Evolutionary conservation across 768 basidiomycete genomes (phyloP).

Genomic region (Pleurotus citrinopileatus): DNA sequence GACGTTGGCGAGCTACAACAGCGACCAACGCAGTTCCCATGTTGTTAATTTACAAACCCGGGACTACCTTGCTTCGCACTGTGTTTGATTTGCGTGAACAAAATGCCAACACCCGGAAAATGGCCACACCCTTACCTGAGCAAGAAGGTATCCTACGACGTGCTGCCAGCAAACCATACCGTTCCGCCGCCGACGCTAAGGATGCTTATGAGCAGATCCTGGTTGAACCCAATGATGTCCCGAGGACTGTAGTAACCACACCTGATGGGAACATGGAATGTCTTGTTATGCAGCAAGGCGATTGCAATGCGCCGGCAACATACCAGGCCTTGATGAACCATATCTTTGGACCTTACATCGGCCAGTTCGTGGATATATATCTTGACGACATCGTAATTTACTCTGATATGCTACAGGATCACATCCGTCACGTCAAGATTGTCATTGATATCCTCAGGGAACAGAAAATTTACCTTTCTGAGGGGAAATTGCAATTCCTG

Average conservation of each 20-base stretch:
- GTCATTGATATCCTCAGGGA: too few relatives aligned
- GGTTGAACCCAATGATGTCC: slow-evolving; percentile 26
- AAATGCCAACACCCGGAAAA: slow-evolving; percentile 33
- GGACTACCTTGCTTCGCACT: slow-evolving; percentile 18
- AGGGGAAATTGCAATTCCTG: too few relatives aligned
- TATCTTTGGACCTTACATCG: too few relatives aligned
- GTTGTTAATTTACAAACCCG: not conserved
- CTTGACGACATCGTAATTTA: too few relatives aligned
- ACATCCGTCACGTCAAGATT: too few relatives aligned
- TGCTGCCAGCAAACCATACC: slow-evolving; percentile 17
- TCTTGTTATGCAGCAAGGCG: slow-evolving; percentile 28
- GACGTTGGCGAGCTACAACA: slow-evolving; percentile 10
- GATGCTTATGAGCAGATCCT: slow-evolving; percentile 39
- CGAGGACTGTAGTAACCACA: slow-evolving; percentile 25
- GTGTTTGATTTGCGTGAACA: slow-evolving; percentile 28
- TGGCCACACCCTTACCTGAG: slow-evolving; percentile 24
- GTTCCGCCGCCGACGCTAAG: slow-evolving; percentile 26
- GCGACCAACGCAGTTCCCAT: slow-evolving; percentile 4
- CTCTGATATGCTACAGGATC: too few relatives aligned
- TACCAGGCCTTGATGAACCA: too few relatives aligned
- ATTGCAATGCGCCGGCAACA: too few relatives aligned
- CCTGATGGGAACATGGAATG: slow-evolving; percentile 43
- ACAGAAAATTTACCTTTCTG: too few relatives aligned
- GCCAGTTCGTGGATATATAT: too few relatives aligned
- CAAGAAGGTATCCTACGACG: slow-evolving; percentile 22